These are phyloP conservation scores for Venturia nashicola DNA, from an alignment of 2,329 filamentous ascomycete genomes.

Conservation along the genomic window DNA sequence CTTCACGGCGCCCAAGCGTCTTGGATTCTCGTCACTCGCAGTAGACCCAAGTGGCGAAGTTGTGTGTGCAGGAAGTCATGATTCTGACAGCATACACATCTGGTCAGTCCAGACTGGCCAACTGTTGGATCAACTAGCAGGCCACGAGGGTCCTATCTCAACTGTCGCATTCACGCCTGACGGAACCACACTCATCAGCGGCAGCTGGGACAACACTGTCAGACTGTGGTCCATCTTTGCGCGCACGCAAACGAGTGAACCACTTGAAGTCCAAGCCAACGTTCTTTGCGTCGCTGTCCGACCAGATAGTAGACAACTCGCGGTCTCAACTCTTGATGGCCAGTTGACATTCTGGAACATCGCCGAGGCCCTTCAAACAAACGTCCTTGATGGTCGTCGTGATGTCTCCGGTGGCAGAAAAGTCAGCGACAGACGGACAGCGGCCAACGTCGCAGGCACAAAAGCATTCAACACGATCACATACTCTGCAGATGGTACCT, in stretches of 20 bases:
- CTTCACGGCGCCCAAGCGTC: conserved; percentile 81
- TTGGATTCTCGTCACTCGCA: conserved; percentile 87
- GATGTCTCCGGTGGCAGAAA: conserved; percentile 91
- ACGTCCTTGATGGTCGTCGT: conserved; percentile 76
- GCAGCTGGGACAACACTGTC: conserved; percentile 93
- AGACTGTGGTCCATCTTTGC: conserved; percentile 94
- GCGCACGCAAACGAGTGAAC: conserved; percentile 88
- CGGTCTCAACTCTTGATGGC: conserved; percentile 84
- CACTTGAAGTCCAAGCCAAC: conserved; percentile 82
- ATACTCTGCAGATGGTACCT: conserved; percentile 87
- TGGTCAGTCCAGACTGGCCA: conserved; percentile 99
- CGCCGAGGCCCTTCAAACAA: conserved; percentile 72
- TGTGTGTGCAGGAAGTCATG: conserved; percentile 84
- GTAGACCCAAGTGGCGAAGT: conserved; percentile 97
- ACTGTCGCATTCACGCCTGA: conserved; percentile 81
- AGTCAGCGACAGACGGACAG: conserved; percentile 74
- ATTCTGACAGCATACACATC: conserved; percentile 94
- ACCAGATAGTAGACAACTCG: conserved; percentile 82
- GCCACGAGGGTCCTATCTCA: conserved; percentile 89
- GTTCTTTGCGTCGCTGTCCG: conserved; percentile 76
- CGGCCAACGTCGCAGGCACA: conserved; percentile 78
- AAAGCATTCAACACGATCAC: conserved; percentile 81
- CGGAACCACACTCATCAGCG: conserved; percentile 71
- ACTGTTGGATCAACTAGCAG: conserved; percentile 76
- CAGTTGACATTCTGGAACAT: conserved; percentile 93